Base-by-base conservation (phyloP, 768 basidiomycete species). In the Boletus subparvulus region DNA sequence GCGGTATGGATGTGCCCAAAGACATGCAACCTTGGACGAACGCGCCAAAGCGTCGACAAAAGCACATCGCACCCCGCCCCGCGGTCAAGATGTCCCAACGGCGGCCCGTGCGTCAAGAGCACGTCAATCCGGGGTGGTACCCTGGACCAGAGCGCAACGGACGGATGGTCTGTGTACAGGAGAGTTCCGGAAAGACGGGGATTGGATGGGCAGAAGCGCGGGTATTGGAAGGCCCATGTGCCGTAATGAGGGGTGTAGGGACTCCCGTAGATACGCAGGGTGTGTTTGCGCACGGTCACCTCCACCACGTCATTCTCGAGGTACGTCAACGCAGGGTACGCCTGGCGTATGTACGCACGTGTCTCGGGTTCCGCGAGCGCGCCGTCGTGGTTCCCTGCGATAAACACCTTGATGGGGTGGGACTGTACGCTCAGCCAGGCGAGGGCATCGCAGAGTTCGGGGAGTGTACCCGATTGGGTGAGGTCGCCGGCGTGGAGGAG, bases 41-140 rank as follows among this genome's bases (percentile, higher is more conserved):
- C 60, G 11, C 62, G 61, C 75, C 74, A 73, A 0, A 77, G 42
- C 1, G 65, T 69, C 2, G 44, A 56, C 28, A 76, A 60, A 26
- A 80, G 71, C 6, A 61, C 69, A 2, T 52, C 41, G 49, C 78
- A 78, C 2, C 77, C 78, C 12, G 50, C 44, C 6, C 55, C 50
- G 26, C 50, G 43, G 44, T 76, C 76, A 16, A 72, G 63, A 59
- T 78, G 76, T 5, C 59, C 58, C 24, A 61, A 42, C 1, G 77
- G 77, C 0, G 79, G 78, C 0, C 79, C 77, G 42, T 79, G 78
- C 0, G 78, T 79, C 41, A 79, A 58, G 30, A 81, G 71, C 16
- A 80, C 66, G 56, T 80, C 78, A 7, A 68, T 71, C 8, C 57
- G 30, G 3, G 57, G 54, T 0, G 74, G 75, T 1, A 78, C 63